Base-by-base conservation (phyloP, 2,329 filamentous ascomycete species). In the Neurospora crassa region DNA sequence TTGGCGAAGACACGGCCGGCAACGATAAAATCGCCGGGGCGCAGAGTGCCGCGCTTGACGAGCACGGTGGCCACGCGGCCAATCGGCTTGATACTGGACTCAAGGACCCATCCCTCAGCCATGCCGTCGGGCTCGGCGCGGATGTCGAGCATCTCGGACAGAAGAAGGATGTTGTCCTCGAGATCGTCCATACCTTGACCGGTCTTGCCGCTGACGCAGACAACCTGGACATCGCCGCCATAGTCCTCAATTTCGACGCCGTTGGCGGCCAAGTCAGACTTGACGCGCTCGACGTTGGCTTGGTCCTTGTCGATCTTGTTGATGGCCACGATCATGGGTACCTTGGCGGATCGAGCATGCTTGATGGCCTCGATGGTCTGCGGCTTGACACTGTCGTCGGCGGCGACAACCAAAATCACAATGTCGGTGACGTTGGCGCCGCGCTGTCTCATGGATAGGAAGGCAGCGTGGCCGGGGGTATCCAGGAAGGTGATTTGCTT, bases 361-460 rank as follows among this genome's bases (percentile, higher is more conserved):
- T 96, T 97, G 79, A 99, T 90, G 6, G 96, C 96, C 83, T 99
- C 96, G 2, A 98, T 84, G 0, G 96, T 99, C 79, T 99, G 96
- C 3, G 96, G 96, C 84, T 96, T 99, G 76, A 99, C 95, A 78
- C 94, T 96, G 79, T 99, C 96, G 79, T 99, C 96, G 10, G 95
- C 95, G 7, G 96, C 96, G 29, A 99, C 95, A 0, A 99, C 96
- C 24, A 99, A 83, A 59, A 99, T 91, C 16, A 99, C 93, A 75
- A 99, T 97, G 79, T 99, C 96, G 0, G 96, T 99, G 68, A 98
- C 94, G 73, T 95, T 93, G 41, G 96, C 96, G 74, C 96, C 96
- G 76, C 96, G 91, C 79, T 97, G 93, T 41, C 96, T 91, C 96
- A 99, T 99, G 47, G 91, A 92, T 75, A 98, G 83, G 81, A 99